Evolutionary conservation across 2,329 filamentous ascomycete genomes (phyloP).

Genomic region (Colletotrichum tanaceti): DNA sequence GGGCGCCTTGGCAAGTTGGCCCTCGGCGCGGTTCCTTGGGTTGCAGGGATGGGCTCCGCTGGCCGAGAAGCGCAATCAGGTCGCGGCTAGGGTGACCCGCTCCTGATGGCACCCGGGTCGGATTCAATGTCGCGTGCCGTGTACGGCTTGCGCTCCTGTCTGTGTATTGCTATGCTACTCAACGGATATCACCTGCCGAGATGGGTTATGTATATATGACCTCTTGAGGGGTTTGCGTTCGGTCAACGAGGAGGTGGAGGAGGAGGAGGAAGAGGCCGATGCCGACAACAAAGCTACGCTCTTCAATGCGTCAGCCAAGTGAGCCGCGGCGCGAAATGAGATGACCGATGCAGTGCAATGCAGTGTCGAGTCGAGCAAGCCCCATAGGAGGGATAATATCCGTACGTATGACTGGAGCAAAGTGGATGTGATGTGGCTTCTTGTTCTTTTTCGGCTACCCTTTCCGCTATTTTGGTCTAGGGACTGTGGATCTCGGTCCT

Average conservation of each 20-base stretch:
- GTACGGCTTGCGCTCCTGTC: neutral
- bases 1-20: conserved; percentile 31
- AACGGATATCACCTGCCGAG: neutral
- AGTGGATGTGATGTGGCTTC: conserved; percentile 11
- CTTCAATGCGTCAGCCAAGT: conserved; percentile 2
- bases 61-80: conserved; percentile 29
- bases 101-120: neutral
- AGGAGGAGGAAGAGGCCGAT: neutral
- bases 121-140: conserved; percentile 27
- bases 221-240: neutral
- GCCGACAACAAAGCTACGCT: neutral
- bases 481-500: conserved; percentile 10
- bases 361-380: neutral
- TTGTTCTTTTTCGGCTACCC: conserved; percentile 16
- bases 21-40: conserved; percentile 27
- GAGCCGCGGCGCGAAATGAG: neutral
- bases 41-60: conserved; percentile 29
- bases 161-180: neutral
- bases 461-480: conserved; percentile 18
- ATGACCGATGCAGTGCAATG: neutral
- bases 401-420: neutral
- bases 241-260: neutral
- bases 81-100: conserved; percentile 25
- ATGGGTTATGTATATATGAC: neutral
- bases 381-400: conserved; percentile 6